phyloP scores from a whole-genome alignment of 192 early-diverging fungal genomes.

The Chytriomyces sp. region DNA sequence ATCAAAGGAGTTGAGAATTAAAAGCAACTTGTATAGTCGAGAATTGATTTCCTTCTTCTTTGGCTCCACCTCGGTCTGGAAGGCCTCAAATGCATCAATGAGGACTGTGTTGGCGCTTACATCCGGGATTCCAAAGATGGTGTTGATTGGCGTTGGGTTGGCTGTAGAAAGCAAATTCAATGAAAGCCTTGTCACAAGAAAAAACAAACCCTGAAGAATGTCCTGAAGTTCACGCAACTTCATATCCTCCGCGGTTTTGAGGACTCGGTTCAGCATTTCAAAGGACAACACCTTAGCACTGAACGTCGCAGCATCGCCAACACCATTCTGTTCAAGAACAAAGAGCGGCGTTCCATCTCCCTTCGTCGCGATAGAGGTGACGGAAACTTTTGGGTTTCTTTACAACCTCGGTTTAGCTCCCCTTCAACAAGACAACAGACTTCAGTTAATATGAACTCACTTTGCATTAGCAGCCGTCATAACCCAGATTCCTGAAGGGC shows the following conservation, averaged over 20 bases:
- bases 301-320: constrained; percentile 26
- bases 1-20: constrained; percentile 58
- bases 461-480: constrained; percentile 18
- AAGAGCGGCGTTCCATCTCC: constrained; percentile 53
- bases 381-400: constrained; percentile 38
- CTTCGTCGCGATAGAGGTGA: constrained; percentile 34
- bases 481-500: constrained; percentile 14
- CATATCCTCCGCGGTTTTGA: constrained; percentile 49
- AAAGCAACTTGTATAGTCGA: constrained; percentile 58
- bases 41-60: constrained; percentile 49
- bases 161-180: constrained; percentile 31
- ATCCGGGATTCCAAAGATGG: constrained; percentile 51
- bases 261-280: constrained; percentile 45
- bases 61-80: constrained; percentile 45
- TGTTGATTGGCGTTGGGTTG: constrained; percentile 50
- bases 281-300: constrained; percentile 45
- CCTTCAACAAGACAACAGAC: constrained; percentile 8
- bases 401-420: too few relatives aligned
- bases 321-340: constrained; percentile 33
- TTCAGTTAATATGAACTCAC: constrained; percentile 6
- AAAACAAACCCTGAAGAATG: constrained; percentile 49
- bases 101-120: constrained; percentile 31
- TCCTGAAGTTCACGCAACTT: constrained; percentile 53
- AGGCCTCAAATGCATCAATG: constrained; percentile 56
- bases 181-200: constrained; percentile 5